Conservation (phyloP, 1,284 basidiomycete genomes). For the Cryptococcus floricola region DNA sequence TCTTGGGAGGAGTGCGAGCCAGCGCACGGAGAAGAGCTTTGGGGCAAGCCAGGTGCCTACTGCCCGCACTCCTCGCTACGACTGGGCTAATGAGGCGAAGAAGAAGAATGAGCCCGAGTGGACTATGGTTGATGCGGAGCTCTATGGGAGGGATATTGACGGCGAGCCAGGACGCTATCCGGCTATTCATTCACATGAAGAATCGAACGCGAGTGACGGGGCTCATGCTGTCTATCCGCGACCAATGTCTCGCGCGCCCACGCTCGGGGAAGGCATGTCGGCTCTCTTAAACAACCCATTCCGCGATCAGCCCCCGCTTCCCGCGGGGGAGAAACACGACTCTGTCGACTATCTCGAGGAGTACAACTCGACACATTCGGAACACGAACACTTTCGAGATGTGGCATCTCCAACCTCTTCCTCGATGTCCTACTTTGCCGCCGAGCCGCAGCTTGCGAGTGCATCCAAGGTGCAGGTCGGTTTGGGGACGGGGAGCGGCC, state of each 20-base stretch:
- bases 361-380: background rate
- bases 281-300: background rate
- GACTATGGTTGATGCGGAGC: constrained; percentile 19
- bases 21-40: constrained; percentile 23
- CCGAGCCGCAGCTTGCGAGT: constrained; percentile 16
- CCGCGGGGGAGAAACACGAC: constrained; percentile 10
- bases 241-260: constrained; percentile 26
- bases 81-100: constrained; percentile 12
- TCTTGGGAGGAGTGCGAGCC: constrained; percentile 19
- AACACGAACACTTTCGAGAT: background rate
- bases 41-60: constrained; percentile 22
- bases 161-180: constrained; percentile 18
- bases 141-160: constrained; percentile 11
- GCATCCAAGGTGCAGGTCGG: constrained; percentile 14
- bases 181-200: background rate
- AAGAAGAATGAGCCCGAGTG: constrained; percentile 4
- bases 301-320: background rate
- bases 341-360: constrained; percentile 19
- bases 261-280: constrained; percentile 13
- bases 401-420: constrained; percentile 7
- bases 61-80: constrained; percentile 6
- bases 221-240: constrained; percentile 19
- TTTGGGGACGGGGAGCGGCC: background rate
- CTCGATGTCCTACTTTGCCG: constrained; percentile 8
- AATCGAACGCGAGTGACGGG: background rate